A percentile compares a stretch with the other conserved stretches of the same genome.
phyloP scores from a whole-genome alignment of 1,139 yeast genomes.

The Yamadazyma diospyri region DNA sequence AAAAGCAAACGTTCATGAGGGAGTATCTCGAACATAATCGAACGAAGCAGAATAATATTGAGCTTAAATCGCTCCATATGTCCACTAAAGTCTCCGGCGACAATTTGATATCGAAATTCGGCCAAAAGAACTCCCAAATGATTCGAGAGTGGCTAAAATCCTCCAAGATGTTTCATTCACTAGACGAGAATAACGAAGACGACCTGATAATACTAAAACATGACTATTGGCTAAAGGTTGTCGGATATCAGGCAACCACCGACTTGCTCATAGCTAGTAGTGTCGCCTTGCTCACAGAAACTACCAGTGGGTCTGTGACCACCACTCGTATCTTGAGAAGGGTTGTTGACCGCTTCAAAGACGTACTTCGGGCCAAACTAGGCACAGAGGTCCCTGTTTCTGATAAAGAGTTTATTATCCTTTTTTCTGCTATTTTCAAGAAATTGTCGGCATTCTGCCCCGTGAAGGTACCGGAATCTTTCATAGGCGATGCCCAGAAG shows the following conservation, averaged over 20 bases:
- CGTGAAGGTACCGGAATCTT: slow-evolving; percentile 11
- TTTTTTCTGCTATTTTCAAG: slow-evolving; percentile 21
- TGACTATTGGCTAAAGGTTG: slow-evolving; percentile 16
- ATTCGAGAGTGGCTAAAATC: slow-evolving; percentile 11
- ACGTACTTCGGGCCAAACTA: not conserved
- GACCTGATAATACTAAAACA: slow-evolving; percentile 17
- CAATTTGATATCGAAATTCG: slow-evolving; percentile 4
- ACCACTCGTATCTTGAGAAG: not conserved
- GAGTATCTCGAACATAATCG: slow-evolving; percentile 23
- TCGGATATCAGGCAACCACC: slow-evolving; percentile 19
- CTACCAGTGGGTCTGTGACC: not conserved
- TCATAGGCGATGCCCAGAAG: slow-evolving; percentile 7
- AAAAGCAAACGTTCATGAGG: slow-evolving; percentile 18
- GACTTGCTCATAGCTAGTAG: slow-evolving; percentile 21
- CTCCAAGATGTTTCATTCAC: slow-evolving; percentile 5
- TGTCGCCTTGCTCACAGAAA: slow-evolving; percentile 11
- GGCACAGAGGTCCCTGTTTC: slow-evolving; percentile 2
- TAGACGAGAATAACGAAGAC: slow-evolving; percentile 7
- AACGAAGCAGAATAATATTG: slow-evolving; percentile 15
- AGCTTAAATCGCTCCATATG: slow-evolving; percentile 7
- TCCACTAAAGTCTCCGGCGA: slow-evolving; percentile 2
- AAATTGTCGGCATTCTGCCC: slow-evolving; percentile 20
- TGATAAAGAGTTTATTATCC: slow-evolving; percentile 19
- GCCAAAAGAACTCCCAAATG: slow-evolving; percentile 1
- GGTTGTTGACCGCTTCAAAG: not conserved